A percentile compares a stretch with the other conserved stretches of the same genome.
Evolutionary conservation across 2,329 filamentous ascomycete genomes (phyloP).

Genomic region (Didymella exigua): DNA sequence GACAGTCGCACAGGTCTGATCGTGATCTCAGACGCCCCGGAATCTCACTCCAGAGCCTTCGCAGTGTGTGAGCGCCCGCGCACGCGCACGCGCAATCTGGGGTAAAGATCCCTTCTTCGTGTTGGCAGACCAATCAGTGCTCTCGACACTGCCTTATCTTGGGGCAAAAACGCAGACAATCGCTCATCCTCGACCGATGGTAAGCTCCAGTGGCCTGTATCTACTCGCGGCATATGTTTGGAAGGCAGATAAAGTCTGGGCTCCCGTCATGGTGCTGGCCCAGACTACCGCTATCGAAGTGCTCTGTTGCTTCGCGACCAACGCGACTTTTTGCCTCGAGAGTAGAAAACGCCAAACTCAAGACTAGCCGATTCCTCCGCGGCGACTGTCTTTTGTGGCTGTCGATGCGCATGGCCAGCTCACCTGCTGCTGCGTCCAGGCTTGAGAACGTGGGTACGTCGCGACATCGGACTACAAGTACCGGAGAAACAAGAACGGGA

Average conservation of each 20-base stretch:
- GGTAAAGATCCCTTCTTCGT: constrained; percentile 14
- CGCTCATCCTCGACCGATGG: not conserved
- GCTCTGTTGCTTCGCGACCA: not conserved
- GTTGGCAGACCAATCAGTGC: constrained; percentile 23
- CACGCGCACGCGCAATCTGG: not conserved
- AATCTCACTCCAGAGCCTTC: not conserved
- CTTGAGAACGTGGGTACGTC: constrained; percentile 15
- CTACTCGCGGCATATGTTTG: not conserved
- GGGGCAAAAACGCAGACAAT: constrained; percentile 12
- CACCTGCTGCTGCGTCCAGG: not conserved
- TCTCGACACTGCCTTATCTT: constrained; percentile 50
- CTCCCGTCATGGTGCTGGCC: constrained; percentile 15
- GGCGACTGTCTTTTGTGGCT: constrained; percentile 10
- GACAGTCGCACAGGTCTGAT: constrained; percentile 1
- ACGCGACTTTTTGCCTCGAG: not conserved
- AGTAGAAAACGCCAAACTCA: not conserved
- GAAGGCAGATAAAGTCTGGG: constrained; percentile 2
- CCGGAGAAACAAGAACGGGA: constrained; percentile 17
- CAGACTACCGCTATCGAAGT: not conserved
- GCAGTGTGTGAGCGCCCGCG: not conserved
- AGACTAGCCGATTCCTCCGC: not conserved
- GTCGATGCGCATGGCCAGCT: not conserved
- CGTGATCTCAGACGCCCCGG: not conserved
- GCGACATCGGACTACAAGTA: constrained; percentile 20
- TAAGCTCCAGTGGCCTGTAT: not conserved